Evolutionary conservation across 2,329 filamentous ascomycete species (phyloP).

Genomic region (Pleurostoma richardsiae): DNA sequence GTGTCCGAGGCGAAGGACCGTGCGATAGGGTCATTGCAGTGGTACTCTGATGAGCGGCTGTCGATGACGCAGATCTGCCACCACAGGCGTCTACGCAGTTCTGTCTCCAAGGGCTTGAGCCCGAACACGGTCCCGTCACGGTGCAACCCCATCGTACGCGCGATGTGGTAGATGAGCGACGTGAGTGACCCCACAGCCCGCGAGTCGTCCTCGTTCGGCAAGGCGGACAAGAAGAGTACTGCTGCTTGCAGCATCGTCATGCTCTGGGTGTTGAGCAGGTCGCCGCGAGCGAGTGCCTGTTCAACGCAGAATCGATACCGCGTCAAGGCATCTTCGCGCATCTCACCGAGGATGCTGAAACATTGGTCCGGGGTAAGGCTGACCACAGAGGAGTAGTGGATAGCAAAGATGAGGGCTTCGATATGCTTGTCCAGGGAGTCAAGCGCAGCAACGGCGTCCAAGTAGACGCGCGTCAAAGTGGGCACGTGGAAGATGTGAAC

Average conservation of each 20-base stretch:
- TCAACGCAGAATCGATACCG: slow-evolving; percentile 41
- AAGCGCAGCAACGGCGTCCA: slow-evolving; percentile 13
- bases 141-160: slow-evolving; percentile 43
- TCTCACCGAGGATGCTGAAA: slow-evolving; percentile 2
- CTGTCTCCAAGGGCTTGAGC: slow-evolving; percentile 49
- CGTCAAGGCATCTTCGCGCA: background rate
- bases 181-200: slow-evolving; percentile 55
- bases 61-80: slow-evolving; percentile 54
- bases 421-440: slow-evolving; percentile 10
- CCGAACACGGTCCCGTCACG: slow-evolving; percentile 40
- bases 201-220: slow-evolving; percentile 37
- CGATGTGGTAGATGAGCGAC: slow-evolving; percentile 47
- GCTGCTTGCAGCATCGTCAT: slow-evolving; percentile 53
- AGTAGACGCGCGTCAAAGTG: slow-evolving; percentile 16
- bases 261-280: slow-evolving; percentile 51
- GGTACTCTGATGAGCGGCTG: slow-evolving; percentile 45
- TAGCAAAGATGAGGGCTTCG: slow-evolving; percentile 34
- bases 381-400: slow-evolving; percentile 48
- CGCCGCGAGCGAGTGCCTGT: slow-evolving; percentile 50
- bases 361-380: slow-evolving; percentile 48
- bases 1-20: slow-evolving; percentile 37
- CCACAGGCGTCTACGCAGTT: slow-evolving; percentile 55
- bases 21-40: slow-evolving; percentile 40
- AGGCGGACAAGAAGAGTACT: slow-evolving; percentile 44
- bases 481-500: slow-evolving; percentile 23